These are phyloP conservation scores for Aspergillus phoenicis DNA, from an alignment of 2,329 filamentous ascomycete species.

Conservation along the genomic window DNA sequence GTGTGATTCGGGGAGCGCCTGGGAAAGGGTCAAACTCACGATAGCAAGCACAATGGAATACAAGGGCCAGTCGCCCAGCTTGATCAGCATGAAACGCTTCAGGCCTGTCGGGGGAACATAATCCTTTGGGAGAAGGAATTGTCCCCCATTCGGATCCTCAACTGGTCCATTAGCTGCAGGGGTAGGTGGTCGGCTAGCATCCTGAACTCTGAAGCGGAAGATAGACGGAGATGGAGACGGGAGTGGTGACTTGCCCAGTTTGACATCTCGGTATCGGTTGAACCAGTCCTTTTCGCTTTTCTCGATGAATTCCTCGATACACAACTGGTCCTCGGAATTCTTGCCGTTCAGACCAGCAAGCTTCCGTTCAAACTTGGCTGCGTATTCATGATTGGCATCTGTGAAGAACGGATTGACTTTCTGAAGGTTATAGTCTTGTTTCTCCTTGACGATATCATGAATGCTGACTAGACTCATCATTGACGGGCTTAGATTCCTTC, in stretches of 20 bases:
- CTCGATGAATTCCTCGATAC: slow-evolving; percentile 65
- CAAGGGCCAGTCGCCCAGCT: slow-evolving; percentile 63
- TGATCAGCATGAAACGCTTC: slow-evolving; percentile 56
- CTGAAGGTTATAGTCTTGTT: slow-evolving; percentile 63
- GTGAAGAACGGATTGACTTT: slow-evolving; percentile 69
- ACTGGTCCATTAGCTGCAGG: slow-evolving; percentile 27
- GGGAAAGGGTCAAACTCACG: neutral
- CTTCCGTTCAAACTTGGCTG: slow-evolving; percentile 58
- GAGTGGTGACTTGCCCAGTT: slow-evolving; percentile 51
- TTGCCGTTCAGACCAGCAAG: slow-evolving; percentile 59
- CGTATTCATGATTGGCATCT: slow-evolving; percentile 63
- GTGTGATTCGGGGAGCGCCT: too few relatives aligned
- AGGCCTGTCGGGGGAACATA: slow-evolving; percentile 60
- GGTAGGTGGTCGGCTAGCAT: slow-evolving; percentile 35
- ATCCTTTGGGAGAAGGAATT: slow-evolving; percentile 58
- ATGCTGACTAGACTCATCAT: slow-evolving; percentile 36
- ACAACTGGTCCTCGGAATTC: slow-evolving; percentile 60
- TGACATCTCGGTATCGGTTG: slow-evolving; percentile 57
- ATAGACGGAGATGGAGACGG: slow-evolving; percentile 40
- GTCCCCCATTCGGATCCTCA: slow-evolving; percentile 42
- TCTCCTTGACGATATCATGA: slow-evolving; percentile 60
- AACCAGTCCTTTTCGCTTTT: slow-evolving; percentile 70
- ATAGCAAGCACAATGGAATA: slow-evolving; percentile 61
- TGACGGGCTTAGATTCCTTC: neutral
- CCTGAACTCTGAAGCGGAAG: slow-evolving; percentile 40